Conservation (phyloP, 2,329 filamentous ascomycete genomes). For the Fusarium bactridioides region DNA sequence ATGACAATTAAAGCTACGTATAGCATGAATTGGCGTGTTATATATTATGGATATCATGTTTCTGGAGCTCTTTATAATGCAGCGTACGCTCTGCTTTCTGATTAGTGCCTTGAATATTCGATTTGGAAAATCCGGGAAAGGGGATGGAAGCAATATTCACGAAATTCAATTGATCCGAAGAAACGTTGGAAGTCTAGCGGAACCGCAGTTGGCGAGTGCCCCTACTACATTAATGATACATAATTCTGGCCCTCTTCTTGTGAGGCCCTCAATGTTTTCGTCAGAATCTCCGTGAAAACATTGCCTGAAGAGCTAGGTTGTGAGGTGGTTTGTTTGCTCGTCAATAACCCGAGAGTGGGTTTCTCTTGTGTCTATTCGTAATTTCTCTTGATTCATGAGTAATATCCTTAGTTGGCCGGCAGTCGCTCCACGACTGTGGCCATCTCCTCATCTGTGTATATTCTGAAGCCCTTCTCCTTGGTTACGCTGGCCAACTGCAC, state of each 20-base stretch:
- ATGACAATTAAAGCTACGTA: constrained; percentile 38
- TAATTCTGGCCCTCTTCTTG: constrained; percentile 24
- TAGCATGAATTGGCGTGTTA: neutral
- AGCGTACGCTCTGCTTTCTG: neutral
- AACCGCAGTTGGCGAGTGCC: constrained; percentile 25
- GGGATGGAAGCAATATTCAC: neutral
- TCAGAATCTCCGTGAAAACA: constrained; percentile 21
- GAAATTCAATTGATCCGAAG: neutral
- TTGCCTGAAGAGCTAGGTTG: neutral
- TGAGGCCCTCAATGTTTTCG: constrained; percentile 3
- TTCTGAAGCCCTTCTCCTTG: constrained; percentile 96
- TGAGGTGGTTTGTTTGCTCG: neutral
- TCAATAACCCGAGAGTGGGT: constrained; percentile 18
- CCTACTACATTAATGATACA: constrained; percentile 45
- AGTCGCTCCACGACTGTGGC: constrained; percentile 87
- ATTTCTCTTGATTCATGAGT: constrained; percentile 31
- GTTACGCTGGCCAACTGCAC: constrained; percentile 98
- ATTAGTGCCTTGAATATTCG: neutral
- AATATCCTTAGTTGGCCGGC: constrained; percentile 64
- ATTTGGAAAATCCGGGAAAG: neutral
- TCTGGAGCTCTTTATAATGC: neutral
- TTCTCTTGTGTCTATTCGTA: constrained; percentile 35
- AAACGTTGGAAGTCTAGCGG: constrained; percentile 10
- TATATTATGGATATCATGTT: neutral
- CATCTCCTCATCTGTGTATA: constrained; percentile 99